Percentiles rank a stretch among this genome's conserved stretches.
Conservation (phyloP, 805 yeast species). For the Cyberlindnera mrakii region DNA sequence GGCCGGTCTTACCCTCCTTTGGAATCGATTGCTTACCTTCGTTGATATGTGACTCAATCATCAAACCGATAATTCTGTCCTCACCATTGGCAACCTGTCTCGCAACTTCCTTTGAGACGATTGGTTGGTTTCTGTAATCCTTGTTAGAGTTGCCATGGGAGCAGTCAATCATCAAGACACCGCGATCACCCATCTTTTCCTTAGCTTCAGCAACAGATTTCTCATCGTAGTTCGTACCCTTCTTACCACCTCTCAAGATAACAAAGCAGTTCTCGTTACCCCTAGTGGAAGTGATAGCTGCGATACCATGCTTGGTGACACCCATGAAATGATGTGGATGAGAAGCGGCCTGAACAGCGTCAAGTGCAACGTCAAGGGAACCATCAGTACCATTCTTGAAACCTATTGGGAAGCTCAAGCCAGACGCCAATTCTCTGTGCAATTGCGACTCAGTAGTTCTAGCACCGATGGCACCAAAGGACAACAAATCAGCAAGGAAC, state of each 20-base stretch:
- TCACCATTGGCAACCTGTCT: constrained; percentile 81
- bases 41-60: constrained; percentile 89
- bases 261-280: constrained; percentile 95
- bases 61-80: constrained; percentile 76
- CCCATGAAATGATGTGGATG: constrained; percentile 94
- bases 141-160: constrained; percentile 96
- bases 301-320: constrained; percentile 94
- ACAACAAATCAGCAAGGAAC: constrained; percentile 81
- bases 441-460: constrained; percentile 98
- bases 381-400: constrained; percentile 99
- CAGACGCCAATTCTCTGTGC: constrained; percentile 96
- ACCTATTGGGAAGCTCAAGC: constrained; percentile 97
- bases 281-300: constrained; percentile 92
- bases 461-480: constrained; percentile 98
- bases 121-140: constrained; percentile 93
- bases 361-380: constrained; percentile 84
- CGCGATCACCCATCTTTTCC: constrained; percentile 44
- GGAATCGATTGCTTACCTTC: constrained; percentile 92
- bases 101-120: constrained; percentile 77
- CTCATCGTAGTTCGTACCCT: constrained; percentile 88
- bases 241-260: constrained; percentile 92
- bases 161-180: constrained; percentile 87
- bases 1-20: constrained; percentile 64
- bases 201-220: constrained; percentile 72
- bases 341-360: constrained; percentile 89